Evolutionary conservation across 2,329 filamentous ascomycete genomes (phyloP).

Genomic region (Calonectria ilicicola): DNA sequence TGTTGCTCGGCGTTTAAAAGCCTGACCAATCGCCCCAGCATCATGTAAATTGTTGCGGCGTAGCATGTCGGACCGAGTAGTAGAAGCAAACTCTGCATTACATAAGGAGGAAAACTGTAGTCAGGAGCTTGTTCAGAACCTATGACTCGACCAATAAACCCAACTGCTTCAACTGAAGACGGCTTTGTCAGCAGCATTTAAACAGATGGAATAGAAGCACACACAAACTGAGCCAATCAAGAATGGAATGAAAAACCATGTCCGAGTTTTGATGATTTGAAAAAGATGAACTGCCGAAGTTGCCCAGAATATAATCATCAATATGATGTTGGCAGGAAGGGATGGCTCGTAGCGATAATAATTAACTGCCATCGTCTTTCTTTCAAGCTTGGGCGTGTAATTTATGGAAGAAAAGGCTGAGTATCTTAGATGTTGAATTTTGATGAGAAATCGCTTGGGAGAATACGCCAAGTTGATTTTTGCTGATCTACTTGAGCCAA

Average conservation of each 20-base stretch:
- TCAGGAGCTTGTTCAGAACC: background rate
- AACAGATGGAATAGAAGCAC: background rate
- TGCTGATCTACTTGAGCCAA: too few species aligned
- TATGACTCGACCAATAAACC: background rate
- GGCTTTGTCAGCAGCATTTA: background rate
- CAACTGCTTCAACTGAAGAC: background rate
- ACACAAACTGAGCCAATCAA: background rate
- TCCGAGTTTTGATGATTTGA: background rate
- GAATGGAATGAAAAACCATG: constrained; percentile 10
- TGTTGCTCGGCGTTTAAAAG: background rate
- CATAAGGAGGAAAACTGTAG: background rate
- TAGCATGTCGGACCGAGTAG: constrained; percentile 2
- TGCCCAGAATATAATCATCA: background rate
- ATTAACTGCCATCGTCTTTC: background rate
- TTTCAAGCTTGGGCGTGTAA: background rate
- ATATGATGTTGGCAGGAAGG: background rate
- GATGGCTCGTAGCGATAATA: constrained; percentile 8
- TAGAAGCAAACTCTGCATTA: background rate
- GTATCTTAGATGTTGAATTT: too few species aligned
- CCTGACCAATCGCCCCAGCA: background rate
- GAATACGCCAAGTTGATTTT: too few species aligned
- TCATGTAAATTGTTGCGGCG: constrained; percentile 8
- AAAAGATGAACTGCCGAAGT: background rate
- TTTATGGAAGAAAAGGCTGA: background rate
- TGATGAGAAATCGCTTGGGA: too few species aligned